Base-by-base conservation (phyloP, 2,329 filamentous ascomycete genomes). In the Tolypocladium tundrense region DNA sequence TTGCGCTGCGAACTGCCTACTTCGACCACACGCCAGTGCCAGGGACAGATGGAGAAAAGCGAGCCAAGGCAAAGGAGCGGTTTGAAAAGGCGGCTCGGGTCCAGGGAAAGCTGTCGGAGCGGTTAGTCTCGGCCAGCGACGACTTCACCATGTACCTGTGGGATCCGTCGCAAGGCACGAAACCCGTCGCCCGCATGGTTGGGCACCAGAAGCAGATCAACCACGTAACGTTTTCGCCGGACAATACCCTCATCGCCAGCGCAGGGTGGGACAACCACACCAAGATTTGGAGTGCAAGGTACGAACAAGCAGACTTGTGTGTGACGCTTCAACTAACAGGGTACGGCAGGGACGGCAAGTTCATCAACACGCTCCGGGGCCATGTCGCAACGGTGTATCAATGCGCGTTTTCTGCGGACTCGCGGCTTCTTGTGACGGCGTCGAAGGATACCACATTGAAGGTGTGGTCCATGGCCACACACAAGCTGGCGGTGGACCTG, bases 151-250 rank as follows among this genome's bases (percentile, higher is more conserved):
- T 99, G 82, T 96, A 91, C 70, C 81, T 99, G 9, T 99, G 93
- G 93, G 90, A 95, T 60, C 92, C 92, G 0, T 79, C 86, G 11
- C 73, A 81, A 60, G 86, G 87, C 4, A 89, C 80, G 9, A 97
- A 97, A 71, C 92, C 93, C 0, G 78, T 97, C 4, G 88, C 90
- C n/a, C 81, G 91, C 40, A 82, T 97, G 74, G 75, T 91, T n/a
- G 94, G 94, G 2, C 94, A 99, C 68, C 91, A 97, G 71, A 97
- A 97, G 75, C 90, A 93, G 69, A 92, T 97, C 64, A 97, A 97
- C 71, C 90, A 97, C 69, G 92, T 97, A 53, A 88, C 87, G 0
- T 97, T 97, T 73, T 96, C 91, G 1, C 91, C 93, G 0, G 92
- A 97, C 68, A 93, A 91, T 40, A 80, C 84, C 10, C 81, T 93